phyloP scores from a whole-genome alignment of 2,329 filamentous ascomycete genomes.

The Colletotrichum eleusines region DNA sequence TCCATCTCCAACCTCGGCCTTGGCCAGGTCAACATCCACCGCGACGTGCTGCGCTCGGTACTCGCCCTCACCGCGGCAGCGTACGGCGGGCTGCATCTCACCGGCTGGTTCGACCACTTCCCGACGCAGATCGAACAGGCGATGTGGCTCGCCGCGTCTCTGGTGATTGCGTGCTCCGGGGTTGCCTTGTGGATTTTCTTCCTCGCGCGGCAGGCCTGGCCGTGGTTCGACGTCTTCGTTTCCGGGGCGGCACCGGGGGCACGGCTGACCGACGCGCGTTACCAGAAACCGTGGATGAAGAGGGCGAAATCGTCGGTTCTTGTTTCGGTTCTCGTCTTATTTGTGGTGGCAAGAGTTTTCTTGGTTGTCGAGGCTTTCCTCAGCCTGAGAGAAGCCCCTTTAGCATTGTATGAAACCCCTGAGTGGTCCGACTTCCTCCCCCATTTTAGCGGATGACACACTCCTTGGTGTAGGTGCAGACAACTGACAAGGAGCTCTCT shows the following conservation, averaged over 20 bases:
- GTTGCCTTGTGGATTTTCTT: slow-evolving; percentile 34
- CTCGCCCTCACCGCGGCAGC: slow-evolving; percentile 34
- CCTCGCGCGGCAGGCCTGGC: slow-evolving; percentile 36
- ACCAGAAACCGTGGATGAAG: slow-evolving; percentile 29
- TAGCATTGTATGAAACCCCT: slow-evolving; percentile 43
- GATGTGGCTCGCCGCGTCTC: slow-evolving; percentile 44
- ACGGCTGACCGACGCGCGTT: background rate
- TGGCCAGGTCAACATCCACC: slow-evolving; percentile 36
- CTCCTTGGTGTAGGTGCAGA: background rate
- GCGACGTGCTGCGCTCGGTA: slow-evolving; percentile 35
- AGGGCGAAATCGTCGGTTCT: slow-evolving; percentile 10
- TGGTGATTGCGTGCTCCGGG: slow-evolving; percentile 41
- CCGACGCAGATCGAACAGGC: slow-evolving; percentile 43
- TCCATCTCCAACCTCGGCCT: slow-evolving; percentile 36
- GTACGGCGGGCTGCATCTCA: slow-evolving; percentile 43
- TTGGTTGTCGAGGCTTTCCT: slow-evolving; percentile 45
- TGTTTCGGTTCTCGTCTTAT: slow-evolving; percentile 4
- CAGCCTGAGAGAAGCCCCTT: slow-evolving; percentile 44
- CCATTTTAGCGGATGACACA: slow-evolving; percentile 31
- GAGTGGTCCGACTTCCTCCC: slow-evolving; percentile 45
- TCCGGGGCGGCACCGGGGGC: slow-evolving; percentile 29
- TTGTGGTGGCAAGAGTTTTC: slow-evolving; percentile 43
- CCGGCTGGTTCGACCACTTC: slow-evolving; percentile 47
- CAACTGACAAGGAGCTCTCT: background rate
- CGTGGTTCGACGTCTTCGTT: slow-evolving; percentile 40